Base-by-base conservation (phyloP, 2,329 filamentous ascomycete species). In the Alternaria sp. region DNA sequence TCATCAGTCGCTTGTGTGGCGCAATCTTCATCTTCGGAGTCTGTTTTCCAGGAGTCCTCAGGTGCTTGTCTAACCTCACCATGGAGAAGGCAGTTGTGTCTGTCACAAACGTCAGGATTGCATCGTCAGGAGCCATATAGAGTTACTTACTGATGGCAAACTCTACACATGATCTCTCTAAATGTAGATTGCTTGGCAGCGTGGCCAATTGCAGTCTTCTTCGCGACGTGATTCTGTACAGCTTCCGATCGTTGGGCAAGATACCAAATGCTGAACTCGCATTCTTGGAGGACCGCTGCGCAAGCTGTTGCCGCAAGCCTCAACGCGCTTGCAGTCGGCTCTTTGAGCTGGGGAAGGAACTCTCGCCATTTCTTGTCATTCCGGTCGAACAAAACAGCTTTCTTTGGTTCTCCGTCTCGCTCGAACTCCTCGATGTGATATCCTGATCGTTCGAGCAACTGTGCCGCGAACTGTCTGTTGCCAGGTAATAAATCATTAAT, bases 241-340 rank as follows among this genome's bases (percentile, higher is more conserved):
- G 56, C 24, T 17, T 65, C 51, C 50, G 70, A 72, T 39, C 71
- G 71, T 48, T 73, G 62, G 14, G 72, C 78, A 26, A 81, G 61
- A 36, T 81, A 79, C 79, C 78, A 81, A 2, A 81, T 56, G 36
- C 73, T 77, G 51, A 80, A 74, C 2, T 66, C 63, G 14, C 74
- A 71, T 21, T 74, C 66, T 4, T 70, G 63, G 14, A 74, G 62
- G 33, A 81, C 79, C 5, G 67, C 68, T 21, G 76, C 69, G 56
- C 79, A 80, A 4, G 77, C 67, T 4, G 76, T 53, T 11, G 72
- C 77, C 8, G 78, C 72, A 49, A 72, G 63, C 14, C 68, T 70
- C 5, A 80, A 51, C 7, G 59, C 60, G 4, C 54, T 58, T 3
- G 67, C 41, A 1, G 62, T 63, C 1, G 74, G 63, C 23, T 61